A percentile compares a stretch with the other conserved stretches of the same genome.
phyloP scores from a whole-genome alignment of 1,284 basidiomycete genomes.

The Ceratobasidium theobromae region DNA sequence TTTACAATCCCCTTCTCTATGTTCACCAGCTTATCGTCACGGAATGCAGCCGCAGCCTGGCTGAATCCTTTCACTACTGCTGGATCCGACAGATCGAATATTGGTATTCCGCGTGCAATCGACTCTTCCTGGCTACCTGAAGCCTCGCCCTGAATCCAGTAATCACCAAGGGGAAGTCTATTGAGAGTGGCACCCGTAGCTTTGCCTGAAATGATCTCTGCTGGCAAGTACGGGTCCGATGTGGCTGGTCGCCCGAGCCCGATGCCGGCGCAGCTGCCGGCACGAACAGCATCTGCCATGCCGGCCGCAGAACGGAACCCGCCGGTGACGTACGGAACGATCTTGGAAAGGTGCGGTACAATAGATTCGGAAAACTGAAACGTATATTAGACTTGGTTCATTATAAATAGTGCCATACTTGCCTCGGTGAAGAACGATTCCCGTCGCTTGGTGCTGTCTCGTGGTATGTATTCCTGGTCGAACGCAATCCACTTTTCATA shows the following conservation, averaged over 20 bases:
- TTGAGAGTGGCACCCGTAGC: constrained; percentile 39
- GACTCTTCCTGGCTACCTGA: constrained; percentile 4
- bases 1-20: neutral
- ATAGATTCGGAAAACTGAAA: constrained; percentile 50
- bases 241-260: constrained; percentile 51
- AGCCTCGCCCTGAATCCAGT: neutral
- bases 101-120: neutral
- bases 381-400: constrained; percentile 42
- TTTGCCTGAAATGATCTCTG: constrained; percentile 46
- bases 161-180: neutral
- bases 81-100: constrained; percentile 15
- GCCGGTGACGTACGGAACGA: constrained; percentile 51
- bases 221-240: constrained; percentile 49
- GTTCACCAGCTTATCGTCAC: neutral
- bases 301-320: constrained; percentile 49
- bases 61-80: neutral
- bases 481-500: constrained; percentile 45
- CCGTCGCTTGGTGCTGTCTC: constrained; percentile 44
- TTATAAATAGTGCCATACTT: neutral
- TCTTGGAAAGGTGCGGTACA: constrained; percentile 43
- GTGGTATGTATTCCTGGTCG: constrained; percentile 37
- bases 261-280: constrained; percentile 45
- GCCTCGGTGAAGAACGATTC: constrained; percentile 48
- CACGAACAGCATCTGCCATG: constrained; percentile 47
- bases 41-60: neutral